phyloP scores from a whole-genome alignment of 2,329 filamentous ascomycete genomes.

The Colletotrichum abscissum region DNA sequence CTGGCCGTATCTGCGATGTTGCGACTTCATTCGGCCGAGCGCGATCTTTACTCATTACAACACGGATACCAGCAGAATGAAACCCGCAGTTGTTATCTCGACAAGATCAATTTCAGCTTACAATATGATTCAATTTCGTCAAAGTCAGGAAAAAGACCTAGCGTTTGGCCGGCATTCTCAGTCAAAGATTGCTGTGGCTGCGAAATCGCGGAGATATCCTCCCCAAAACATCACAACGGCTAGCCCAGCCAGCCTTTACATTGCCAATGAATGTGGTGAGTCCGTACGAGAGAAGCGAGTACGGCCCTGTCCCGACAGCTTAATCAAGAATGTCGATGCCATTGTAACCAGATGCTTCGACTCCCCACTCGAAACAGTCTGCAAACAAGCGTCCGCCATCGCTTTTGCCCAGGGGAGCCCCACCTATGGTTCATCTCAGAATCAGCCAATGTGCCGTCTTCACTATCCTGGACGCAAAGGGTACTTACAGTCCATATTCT shows the following conservation, averaged over 20 bases:
- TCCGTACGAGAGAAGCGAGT: background rate
- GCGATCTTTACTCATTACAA: background rate
- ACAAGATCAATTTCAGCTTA: background rate
- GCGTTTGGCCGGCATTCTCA: background rate
- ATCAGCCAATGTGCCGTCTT: background rate
- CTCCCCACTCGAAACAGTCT: constrained; percentile 30
- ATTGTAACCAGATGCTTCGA: constrained; percentile 29
- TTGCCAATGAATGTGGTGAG: background rate
- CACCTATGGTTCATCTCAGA: background rate
- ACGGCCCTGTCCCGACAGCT: background rate
- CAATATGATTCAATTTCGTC: background rate
- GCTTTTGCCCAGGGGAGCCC: background rate
- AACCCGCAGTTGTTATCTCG: background rate
- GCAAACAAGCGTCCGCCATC: constrained; percentile 12
- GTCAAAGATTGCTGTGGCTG: background rate
- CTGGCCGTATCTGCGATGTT: constrained; percentile 9
- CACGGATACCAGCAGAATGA: background rate
- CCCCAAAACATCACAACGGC: background rate
- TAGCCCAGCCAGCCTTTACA: background rate
- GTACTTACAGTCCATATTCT: constrained; percentile 19
- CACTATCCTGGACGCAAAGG: too few species aligned
- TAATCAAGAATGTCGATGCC: background rate
- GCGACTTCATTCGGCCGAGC: constrained; percentile 17
- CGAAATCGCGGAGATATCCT: background rate
- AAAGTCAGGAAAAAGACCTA: background rate